phyloP scores from a whole-genome alignment of 805 yeast genomes.

The Candida sonorensis region DNA sequence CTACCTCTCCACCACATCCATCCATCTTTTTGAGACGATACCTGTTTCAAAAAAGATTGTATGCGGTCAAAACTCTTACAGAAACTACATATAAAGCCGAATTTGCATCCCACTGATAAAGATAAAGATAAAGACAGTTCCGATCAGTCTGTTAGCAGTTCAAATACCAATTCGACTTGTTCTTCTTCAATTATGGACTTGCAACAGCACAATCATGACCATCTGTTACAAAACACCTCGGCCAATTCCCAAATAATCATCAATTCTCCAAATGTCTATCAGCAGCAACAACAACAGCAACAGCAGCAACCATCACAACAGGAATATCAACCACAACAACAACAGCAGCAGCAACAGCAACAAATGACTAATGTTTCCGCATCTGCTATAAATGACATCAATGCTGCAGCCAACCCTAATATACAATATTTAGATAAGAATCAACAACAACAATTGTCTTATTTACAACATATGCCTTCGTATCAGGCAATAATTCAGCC shows the following conservation, averaged over 20 bases:
- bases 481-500: constrained; percentile 31
- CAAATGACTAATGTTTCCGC: too few species aligned
- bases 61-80: constrained; percentile 22
- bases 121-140: background rate
- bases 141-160: background rate
- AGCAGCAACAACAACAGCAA: constrained; percentile 2
- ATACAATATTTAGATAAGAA: too few species aligned
- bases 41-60: constrained; percentile 4
- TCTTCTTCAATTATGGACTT: too few species aligned
- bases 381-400: too few species aligned
- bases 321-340: too few species aligned
- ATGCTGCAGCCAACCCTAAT: too few species aligned
- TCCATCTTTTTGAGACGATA: background rate
- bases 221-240: too few species aligned
- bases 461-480: constrained; percentile 27
- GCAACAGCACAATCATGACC: too few species aligned
- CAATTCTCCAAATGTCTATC: background rate
- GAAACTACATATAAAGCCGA: constrained; percentile 19
- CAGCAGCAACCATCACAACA: too few species aligned
- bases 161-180: too few species aligned
- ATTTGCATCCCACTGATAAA: constrained; percentile 11
- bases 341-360: constrained; percentile 3
- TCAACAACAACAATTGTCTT: constrained; percentile 25
- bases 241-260: too few species aligned
- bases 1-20: background rate